Percentiles rank a stretch among this genome's conserved stretches.
Conservation (phyloP, 192 early-diverging fungal genomes). For the Coemansia sp. region DNA sequence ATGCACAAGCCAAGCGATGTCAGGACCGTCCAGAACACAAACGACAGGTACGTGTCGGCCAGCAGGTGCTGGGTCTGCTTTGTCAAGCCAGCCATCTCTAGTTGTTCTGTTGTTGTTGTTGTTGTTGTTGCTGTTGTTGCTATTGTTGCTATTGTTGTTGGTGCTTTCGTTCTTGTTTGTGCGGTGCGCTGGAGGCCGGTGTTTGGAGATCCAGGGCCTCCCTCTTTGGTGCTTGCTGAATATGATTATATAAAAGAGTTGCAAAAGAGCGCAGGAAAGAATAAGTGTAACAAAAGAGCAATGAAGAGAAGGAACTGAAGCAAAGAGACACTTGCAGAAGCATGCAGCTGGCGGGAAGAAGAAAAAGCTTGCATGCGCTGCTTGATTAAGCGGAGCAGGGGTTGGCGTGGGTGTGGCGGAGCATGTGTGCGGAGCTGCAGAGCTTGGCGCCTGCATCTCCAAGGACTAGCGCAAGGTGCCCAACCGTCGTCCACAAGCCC, state of each 20-base stretch:
- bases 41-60: slow-evolving; percentile 70
- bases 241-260: background rate
- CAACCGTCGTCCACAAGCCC: too few relatives aligned
- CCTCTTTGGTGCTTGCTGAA: too few relatives aligned
- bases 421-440: too few relatives aligned
- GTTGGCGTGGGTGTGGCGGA: too few relatives aligned
- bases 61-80: slow-evolving; percentile 49
- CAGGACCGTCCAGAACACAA: slow-evolving; percentile 81
- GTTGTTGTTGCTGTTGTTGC: background rate
- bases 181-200: too few relatives aligned
- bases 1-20: slow-evolving; percentile 68
- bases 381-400: background rate
- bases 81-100: slow-evolving; percentile 5
- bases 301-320: background rate
- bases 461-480: too few relatives aligned
- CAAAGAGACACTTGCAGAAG: background rate
- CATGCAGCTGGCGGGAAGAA: background rate
- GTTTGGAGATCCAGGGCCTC: too few relatives aligned
- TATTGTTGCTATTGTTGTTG: background rate
- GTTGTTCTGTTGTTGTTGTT: background rate
- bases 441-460: too few relatives aligned
- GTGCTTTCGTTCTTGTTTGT: too few relatives aligned
- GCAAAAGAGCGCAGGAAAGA: slow-evolving; percentile 1
- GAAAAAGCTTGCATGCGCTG: background rate
- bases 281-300: slow-evolving; percentile 6